Conservation (phyloP, 1,284 basidiomycete genomes). For the Mycosarcoma maydis region DNA sequence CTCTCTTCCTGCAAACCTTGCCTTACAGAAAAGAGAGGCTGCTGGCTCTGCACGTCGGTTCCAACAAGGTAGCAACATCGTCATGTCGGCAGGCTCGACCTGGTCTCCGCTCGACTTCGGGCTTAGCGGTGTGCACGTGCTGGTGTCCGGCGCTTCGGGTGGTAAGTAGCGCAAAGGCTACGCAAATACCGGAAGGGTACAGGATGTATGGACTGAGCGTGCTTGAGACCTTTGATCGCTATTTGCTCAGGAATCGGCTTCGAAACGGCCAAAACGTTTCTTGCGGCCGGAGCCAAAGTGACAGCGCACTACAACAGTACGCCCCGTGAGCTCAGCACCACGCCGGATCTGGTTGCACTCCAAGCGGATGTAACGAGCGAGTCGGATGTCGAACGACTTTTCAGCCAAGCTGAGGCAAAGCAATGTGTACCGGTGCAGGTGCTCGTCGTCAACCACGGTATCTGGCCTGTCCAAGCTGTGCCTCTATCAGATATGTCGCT, state of each 20-base stretch:
- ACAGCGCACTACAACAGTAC: slow-evolving; percentile 78
- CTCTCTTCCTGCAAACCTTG: too few species aligned
- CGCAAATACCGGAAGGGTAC: too few species aligned
- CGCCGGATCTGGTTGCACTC: slow-evolving; percentile 67
- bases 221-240: too few species aligned
- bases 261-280: slow-evolving; percentile 38
- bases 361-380: slow-evolving; percentile 75
- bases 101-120: slow-evolving; percentile 38
- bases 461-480: slow-evolving; percentile 69
- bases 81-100: neutral
- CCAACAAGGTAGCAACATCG: neutral
- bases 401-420: slow-evolving; percentile 37
- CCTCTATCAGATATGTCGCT: slow-evolving; percentile 74
- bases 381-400: slow-evolving; percentile 70
- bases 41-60: too few species aligned
- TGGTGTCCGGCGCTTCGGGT: slow-evolving; percentile 40
- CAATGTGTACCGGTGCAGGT: slow-evolving; percentile 69
- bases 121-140: slow-evolving; percentile 30
- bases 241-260: slow-evolving; percentile 37
- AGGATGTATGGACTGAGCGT: too few species aligned
- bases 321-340: slow-evolving; percentile 68
- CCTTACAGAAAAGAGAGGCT: too few species aligned
- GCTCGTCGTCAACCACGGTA: slow-evolving; percentile 75
- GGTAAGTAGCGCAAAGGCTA: too few species aligned
- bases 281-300: slow-evolving; percentile 72